Conservation (phyloP, 805 yeast species). For the Candida cerambycidarum region DNA sequence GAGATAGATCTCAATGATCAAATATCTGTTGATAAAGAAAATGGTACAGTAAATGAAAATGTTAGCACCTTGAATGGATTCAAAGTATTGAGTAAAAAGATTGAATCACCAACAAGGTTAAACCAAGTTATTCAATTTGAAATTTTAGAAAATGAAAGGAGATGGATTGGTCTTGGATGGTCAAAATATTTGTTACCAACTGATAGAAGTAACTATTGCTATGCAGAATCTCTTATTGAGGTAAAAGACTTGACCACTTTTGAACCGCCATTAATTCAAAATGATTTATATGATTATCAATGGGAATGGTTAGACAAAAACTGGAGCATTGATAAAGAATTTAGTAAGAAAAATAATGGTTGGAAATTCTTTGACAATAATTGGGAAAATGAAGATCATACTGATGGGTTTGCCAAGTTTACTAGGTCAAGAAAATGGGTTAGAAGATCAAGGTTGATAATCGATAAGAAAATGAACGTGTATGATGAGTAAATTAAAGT, state of each 20-base stretch:
- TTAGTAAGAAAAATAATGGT: constrained; percentile 43
- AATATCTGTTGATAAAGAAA: constrained; percentile 16
- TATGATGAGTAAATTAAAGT: constrained; percentile 8
- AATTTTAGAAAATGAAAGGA: constrained; percentile 55
- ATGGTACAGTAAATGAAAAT: constrained; percentile 13
- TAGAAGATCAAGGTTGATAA: constrained; percentile 42
- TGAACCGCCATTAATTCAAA: constrained; percentile 44
- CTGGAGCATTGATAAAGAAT: constrained; percentile 50
- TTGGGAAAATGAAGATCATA: constrained; percentile 44
- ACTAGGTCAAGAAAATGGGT: constrained; percentile 55
- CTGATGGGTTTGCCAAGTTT: constrained; percentile 49
- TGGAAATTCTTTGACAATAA: constrained; percentile 56
- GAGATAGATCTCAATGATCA: neutral
- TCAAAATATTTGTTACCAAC: constrained; percentile 48
- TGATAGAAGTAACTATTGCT: constrained; percentile 52
- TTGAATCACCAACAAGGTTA: constrained; percentile 40
- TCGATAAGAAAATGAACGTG: constrained; percentile 22
- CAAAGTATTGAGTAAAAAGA: constrained; percentile 37
- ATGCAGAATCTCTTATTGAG: constrained; percentile 31
- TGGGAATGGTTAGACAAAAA: constrained; percentile 60
- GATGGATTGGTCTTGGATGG: constrained; percentile 68
- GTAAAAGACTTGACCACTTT: constrained; percentile 33
- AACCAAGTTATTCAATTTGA: constrained; percentile 52
- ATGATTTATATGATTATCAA: constrained; percentile 36
- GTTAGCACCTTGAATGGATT: constrained; percentile 28